phyloP scores from a whole-genome alignment of 768 basidiomycete species.

The Mycena vitilis region DNA sequence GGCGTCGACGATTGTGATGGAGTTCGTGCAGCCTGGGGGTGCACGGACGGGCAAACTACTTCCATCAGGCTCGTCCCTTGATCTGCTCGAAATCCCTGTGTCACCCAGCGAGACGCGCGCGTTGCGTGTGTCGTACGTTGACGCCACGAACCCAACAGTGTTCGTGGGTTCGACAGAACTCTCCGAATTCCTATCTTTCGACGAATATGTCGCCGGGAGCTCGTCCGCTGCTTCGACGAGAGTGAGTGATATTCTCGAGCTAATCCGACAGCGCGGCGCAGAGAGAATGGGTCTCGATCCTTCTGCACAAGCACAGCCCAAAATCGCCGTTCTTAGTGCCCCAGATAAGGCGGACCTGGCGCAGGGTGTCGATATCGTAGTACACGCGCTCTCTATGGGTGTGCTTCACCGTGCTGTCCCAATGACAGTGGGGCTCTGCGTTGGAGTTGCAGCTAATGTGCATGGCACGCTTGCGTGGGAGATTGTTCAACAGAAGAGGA shows the following conservation, averaged over 20 bases:
- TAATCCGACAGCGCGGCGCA: slow-evolving; percentile 67
- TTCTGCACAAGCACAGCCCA: slow-evolving; percentile 73
- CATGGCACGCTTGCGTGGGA: slow-evolving; percentile 67
- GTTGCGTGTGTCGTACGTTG: slow-evolving; percentile 66
- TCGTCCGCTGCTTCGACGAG: slow-evolving; percentile 38
- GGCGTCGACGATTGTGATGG: slow-evolving; percentile 72
- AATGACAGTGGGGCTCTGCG: slow-evolving; percentile 78
- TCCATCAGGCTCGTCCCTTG: slow-evolving; percentile 65
- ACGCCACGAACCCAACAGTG: slow-evolving; percentile 82
- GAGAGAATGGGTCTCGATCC: slow-evolving; percentile 73
- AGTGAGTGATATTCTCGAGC: slow-evolving; percentile 56
- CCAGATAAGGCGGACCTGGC: slow-evolving; percentile 43
- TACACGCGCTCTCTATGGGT: slow-evolving; percentile 78
- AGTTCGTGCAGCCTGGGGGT: slow-evolving; percentile 75
- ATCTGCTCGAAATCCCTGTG: slow-evolving; percentile 52
- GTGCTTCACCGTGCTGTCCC: slow-evolving; percentile 77
- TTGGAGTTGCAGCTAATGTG: slow-evolving; percentile 71
- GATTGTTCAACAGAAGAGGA: slow-evolving; percentile 51
- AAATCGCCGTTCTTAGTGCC: slow-evolving; percentile 68
- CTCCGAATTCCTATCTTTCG: slow-evolving; percentile 49
- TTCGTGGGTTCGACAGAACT: slow-evolving; percentile 65
- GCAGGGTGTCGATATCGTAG: slow-evolving; percentile 58
- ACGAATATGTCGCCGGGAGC: slow-evolving; percentile 49
- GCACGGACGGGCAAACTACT: slow-evolving; percentile 79
- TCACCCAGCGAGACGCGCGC: slow-evolving; percentile 34